Percentiles rank a stretch among this genome's conserved stretches.
These are phyloP conservation scores for Firmiana major DNA, from an alignment of 345 rosid species.

Conservation along the genomic window DNA sequence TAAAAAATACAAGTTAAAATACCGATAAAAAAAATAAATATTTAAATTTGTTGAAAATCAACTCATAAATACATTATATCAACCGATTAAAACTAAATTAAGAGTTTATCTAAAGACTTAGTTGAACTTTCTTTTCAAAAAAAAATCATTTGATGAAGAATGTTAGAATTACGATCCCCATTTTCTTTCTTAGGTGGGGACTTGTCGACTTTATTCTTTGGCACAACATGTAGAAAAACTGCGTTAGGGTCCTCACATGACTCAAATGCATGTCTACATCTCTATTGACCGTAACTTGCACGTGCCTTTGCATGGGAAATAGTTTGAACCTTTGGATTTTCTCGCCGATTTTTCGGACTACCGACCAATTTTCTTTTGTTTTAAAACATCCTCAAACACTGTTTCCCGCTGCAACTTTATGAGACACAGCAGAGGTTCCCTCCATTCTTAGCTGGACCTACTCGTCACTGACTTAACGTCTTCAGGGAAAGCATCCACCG, in stretches of 20 bases:
- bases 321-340: neutral
- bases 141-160: no score
- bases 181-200: no score
- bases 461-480: neutral
- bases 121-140: no score
- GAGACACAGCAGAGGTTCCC: neutral
- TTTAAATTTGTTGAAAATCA: no score
- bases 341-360: neutral
- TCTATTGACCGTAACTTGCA: neutral
- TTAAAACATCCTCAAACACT: neutral
- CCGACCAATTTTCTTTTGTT: neutral
- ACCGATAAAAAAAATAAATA: no score
- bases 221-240: neutral
- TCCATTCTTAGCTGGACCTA: neutral
- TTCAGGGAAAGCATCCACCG: neutral
- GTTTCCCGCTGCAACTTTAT: slow-evolving; percentile 7
- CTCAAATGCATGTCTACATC: neutral
- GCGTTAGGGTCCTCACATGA: neutral
- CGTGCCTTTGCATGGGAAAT: neutral
- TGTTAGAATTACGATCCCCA: no score
- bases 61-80: no score
- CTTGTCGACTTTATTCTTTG: neutral
- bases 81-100: no score
- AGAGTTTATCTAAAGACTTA: no score
- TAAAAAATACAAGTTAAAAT: no score